Evolutionary conservation across 2,329 filamentous ascomycete species (phyloP).

Genomic region (Cladobotryum mycophilum): DNA sequence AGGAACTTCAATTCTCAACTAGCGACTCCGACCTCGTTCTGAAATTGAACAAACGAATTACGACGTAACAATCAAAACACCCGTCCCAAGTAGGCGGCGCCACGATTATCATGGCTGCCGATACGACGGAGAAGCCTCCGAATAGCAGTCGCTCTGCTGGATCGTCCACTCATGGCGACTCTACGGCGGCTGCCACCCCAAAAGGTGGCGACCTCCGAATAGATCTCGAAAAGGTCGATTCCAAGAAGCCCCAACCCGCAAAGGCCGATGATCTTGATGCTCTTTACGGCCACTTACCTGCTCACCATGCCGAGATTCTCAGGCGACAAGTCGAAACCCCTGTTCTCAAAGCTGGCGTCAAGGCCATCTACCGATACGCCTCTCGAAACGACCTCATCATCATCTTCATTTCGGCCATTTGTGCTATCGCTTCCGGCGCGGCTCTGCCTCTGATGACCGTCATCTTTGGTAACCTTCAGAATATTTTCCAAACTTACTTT

Average conservation of each 20-base stretch:
- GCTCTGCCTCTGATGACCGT: slow-evolving; percentile 75
- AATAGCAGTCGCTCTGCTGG: background rate
- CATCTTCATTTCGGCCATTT: slow-evolving; percentile 53
- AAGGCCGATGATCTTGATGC: slow-evolving; percentile 39
- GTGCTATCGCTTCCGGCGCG: slow-evolving; percentile 66
- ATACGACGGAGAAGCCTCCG: background rate
- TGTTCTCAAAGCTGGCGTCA: slow-evolving; percentile 55
- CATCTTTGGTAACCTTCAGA: slow-evolving; percentile 71
- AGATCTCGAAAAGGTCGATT: slow-evolving; percentile 8
- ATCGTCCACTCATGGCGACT: slow-evolving; percentile 8
- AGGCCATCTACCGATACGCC: slow-evolving; percentile 64
- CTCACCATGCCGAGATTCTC: slow-evolving; percentile 60
- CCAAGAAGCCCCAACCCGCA: slow-evolving; percentile 4
- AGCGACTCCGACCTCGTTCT: too few species aligned
- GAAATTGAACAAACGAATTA: too few species aligned
- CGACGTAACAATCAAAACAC: too few species aligned
- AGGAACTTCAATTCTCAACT: too few species aligned
- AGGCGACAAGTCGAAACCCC: slow-evolving; percentile 62
- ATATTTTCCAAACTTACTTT: slow-evolving; percentile 53
- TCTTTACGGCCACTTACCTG: slow-evolving; percentile 56
- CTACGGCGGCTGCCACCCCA: slow-evolving; percentile 6
- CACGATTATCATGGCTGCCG: background rate
- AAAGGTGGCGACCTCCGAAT: background rate
- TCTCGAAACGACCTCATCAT: slow-evolving; percentile 59
- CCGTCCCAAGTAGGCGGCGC: background rate